Evolutionary conservation across 1,284 basidiomycete species (phyloP).

Genomic region (Cystobasidium sp.): DNA sequence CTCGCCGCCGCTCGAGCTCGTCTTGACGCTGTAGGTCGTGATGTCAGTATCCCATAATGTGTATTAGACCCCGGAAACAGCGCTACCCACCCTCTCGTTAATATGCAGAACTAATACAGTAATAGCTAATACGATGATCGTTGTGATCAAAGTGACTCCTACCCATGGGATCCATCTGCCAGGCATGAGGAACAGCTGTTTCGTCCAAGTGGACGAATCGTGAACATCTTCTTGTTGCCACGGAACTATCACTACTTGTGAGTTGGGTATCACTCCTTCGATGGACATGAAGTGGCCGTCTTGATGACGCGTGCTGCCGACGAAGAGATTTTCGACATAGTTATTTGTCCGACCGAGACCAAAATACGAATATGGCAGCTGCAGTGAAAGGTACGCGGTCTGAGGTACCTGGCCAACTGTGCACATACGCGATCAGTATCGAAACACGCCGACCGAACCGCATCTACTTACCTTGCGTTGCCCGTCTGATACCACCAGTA

Average conservation of each 20-base stretch:
- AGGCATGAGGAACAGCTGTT: constrained; percentile 87
- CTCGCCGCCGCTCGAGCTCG: constrained; percentile 81
- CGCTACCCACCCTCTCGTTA: constrained; percentile 71
- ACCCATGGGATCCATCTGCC: constrained; percentile 99
- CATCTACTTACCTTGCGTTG: constrained; percentile 59
- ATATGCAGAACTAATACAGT: constrained; percentile 87
- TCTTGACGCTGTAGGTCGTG: constrained; percentile 73
- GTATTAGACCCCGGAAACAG: constrained; percentile 55
- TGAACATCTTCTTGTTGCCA: constrained; percentile 62
- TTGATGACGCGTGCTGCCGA: constrained; percentile 79
- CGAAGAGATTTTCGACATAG: constrained; percentile 96
- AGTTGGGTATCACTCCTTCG: constrained; percentile 97
- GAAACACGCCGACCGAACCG: background rate
- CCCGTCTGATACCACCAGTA: constrained; percentile 83
- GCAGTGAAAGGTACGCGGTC: constrained; percentile 83
- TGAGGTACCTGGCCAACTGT: constrained; percentile 79
- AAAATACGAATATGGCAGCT: constrained; percentile 92
- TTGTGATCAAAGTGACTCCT: constrained; percentile 77
- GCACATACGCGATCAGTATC: background rate
- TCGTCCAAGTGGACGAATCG: constrained; percentile 70
- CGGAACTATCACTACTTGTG: constrained; percentile 92
- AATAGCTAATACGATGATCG: constrained; percentile 73
- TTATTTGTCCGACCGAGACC: constrained; percentile 99
- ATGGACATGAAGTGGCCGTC: constrained; percentile 76
- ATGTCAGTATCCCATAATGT: constrained; percentile 55